phyloP scores from a whole-genome alignment of 2,329 filamentous ascomycete species.

The Curvularia verruculosa region DNA sequence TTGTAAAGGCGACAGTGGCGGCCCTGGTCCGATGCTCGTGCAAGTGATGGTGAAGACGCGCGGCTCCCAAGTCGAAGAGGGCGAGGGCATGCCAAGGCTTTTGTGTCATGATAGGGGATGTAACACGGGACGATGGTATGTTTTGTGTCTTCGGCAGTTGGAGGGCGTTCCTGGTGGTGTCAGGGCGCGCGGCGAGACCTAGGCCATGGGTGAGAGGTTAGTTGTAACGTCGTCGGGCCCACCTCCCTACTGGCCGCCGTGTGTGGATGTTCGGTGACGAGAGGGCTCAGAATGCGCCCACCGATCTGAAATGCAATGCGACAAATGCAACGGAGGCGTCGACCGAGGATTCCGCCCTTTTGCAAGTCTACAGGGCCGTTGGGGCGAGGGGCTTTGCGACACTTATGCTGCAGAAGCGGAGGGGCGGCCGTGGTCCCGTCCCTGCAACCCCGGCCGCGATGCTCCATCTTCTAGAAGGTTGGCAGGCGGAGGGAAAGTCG shows the following conservation, averaged over 20 bases:
- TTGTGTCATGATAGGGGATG: constrained; percentile 7
- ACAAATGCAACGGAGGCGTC: constrained; percentile 3
- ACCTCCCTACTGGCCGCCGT: neutral
- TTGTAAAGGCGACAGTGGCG: neutral
- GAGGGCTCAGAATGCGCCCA: neutral
- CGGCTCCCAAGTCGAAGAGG: neutral
- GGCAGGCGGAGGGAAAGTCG: constrained; percentile 25
- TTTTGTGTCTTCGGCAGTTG: constrained; percentile 12
- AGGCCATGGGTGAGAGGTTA: neutral
- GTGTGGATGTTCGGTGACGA: neutral
- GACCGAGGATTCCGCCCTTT: constrained; percentile 19
- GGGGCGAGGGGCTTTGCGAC: constrained; percentile 17
- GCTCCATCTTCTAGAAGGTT: constrained; percentile 20
- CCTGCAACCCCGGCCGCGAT: constrained; percentile 12
- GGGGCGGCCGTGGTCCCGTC: constrained; percentile 17
- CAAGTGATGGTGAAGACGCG: neutral
- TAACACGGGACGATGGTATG: constrained; percentile 4
- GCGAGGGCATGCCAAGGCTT: neutral
- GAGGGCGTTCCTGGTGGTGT: neutral
- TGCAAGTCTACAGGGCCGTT: constrained; percentile 11
- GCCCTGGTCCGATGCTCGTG: neutral
- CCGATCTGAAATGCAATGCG: constrained; percentile 5
- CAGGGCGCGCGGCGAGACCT: neutral
- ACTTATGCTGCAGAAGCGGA: constrained; percentile 31
- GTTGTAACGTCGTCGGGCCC: neutral